Evolutionary conservation across 495 filamentous ascomycete species (phyloP).

Genomic region (Penicillium salamii): DNA sequence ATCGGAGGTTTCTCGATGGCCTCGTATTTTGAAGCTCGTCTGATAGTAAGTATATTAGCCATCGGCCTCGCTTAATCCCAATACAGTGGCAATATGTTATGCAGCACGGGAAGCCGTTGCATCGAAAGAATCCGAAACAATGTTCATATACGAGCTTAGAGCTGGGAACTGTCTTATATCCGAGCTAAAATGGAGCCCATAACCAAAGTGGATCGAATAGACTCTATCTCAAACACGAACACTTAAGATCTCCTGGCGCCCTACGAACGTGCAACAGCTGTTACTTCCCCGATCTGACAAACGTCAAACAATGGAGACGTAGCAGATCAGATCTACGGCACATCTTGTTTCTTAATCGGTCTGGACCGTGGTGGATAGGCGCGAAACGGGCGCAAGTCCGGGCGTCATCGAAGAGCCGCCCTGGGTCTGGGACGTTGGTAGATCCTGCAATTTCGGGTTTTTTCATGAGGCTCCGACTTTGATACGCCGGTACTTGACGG

Average conservation of each 20-base stretch:
- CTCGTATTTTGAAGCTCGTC: not conserved
- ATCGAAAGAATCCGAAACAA: not conserved
- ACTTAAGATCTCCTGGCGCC: not conserved
- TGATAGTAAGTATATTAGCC: not conserved
- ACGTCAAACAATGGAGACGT: not conserved
- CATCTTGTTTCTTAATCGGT: not conserved
- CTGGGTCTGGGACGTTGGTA: not conserved
- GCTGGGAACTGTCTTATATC: not conserved
- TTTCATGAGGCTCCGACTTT: not conserved
- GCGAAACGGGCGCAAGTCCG: constrained; percentile 2
- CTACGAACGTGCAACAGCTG: not conserved
- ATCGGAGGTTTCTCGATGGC: not conserved
- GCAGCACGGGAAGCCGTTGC: not conserved
- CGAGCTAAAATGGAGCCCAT: not conserved
- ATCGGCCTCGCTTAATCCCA: not conserved
- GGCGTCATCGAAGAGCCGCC: not conserved
- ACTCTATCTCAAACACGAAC: not conserved
- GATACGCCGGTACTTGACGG: constrained; percentile 1
- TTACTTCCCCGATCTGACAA: not conserved
- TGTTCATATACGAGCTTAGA: not conserved
- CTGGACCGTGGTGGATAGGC: not conserved
- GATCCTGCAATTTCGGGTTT: constrained; percentile 13
- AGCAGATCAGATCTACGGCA: not conserved
- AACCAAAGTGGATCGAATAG: not conserved
- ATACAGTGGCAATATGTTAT: not conserved